Evolutionary conservation across 768 basidiomycete genomes (phyloP).

Genomic region (Boletellus ananas): DNA sequence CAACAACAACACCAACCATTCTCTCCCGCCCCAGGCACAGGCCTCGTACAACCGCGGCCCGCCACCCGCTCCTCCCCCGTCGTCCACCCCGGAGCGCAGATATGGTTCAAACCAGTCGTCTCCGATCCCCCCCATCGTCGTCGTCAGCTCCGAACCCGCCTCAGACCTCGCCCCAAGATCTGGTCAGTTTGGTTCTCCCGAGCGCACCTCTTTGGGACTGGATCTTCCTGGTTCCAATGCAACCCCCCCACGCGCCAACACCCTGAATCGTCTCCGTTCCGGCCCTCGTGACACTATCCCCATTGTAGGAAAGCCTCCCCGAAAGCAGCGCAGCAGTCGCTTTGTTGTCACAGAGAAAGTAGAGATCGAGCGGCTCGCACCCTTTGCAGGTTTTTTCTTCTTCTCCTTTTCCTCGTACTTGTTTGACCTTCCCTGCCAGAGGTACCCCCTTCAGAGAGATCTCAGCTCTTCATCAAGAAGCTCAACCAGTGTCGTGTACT

Average conservation of each 20-base stretch:
- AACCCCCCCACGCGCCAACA: constrained; percentile 62
- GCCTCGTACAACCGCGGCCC: constrained; percentile 42
- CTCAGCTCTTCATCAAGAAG: constrained; percentile 90
- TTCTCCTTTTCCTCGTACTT: constrained; percentile 3
- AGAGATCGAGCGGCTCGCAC: constrained; percentile 90
- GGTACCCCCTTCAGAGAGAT: constrained; percentile 81
- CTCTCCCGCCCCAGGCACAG: constrained; percentile 38
- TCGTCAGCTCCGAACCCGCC: constrained; percentile 71
- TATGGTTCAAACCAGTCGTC: constrained; percentile 40
- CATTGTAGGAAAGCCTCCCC: constrained; percentile 91
- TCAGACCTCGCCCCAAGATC: constrained; percentile 44
- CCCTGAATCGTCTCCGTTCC: constrained; percentile 71
- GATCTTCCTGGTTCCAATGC: constrained; percentile 44
- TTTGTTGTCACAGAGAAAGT: constrained; percentile 96
- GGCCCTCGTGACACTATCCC: constrained; percentile 96
- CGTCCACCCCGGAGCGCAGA: constrained; percentile 57
- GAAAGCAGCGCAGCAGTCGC: constrained; percentile 95
- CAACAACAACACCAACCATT: constrained; percentile 37
- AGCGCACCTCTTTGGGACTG: constrained; percentile 45
- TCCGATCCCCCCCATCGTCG: constrained; percentile 77
- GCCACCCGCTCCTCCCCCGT: constrained; percentile 36
- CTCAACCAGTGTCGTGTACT: constrained; percentile 94
- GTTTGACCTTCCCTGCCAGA: constrained; percentile 46
- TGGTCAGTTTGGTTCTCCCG: constrained; percentile 41
- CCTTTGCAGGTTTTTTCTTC: constrained; percentile 65